A percentile compares a stretch with the other conserved stretches of the same genome.
phyloP scores from a whole-genome alignment of 1,284 basidiomycete species.

The Moniliella sp. region DNA sequence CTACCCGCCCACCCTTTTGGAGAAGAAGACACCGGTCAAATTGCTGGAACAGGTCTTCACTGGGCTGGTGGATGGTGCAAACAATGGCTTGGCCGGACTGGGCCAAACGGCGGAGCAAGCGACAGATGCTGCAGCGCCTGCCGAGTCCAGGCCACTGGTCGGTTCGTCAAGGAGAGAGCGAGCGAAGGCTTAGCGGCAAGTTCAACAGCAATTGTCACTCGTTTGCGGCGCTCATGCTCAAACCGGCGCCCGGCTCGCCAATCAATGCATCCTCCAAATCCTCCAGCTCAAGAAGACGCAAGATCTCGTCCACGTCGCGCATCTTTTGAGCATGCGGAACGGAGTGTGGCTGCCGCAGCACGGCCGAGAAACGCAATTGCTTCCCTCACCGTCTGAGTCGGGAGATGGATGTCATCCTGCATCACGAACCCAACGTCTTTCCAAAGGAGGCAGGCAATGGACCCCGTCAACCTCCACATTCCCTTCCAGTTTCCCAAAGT shows the following conservation, averaged over 20 bases:
- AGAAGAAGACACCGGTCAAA: constrained; percentile 21
- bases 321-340: constrained; percentile 13
- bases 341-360: constrained; percentile 17
- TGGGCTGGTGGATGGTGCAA: constrained; percentile 21
- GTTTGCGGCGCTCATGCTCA: constrained; percentile 19
- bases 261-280: constrained; percentile 16
- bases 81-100: constrained; percentile 18
- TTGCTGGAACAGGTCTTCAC: constrained; percentile 11
- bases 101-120: constrained; percentile 14
- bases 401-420: constrained; percentile 15
- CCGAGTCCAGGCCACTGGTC: constrained; percentile 18
- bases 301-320: constrained; percentile 9
- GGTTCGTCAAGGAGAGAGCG: constrained; percentile 27
- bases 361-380: constrained; percentile 18
- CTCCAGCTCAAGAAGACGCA: constrained; percentile 16
- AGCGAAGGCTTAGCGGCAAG: constrained; percentile 21
- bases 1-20: constrained; percentile 11
- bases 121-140: constrained; percentile 16
- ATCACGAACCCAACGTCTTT: constrained; percentile 7
- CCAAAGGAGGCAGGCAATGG: constrained; percentile 5
- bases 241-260: constrained; percentile 14
- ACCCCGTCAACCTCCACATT: constrained; percentile 7
- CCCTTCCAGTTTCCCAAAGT: constrained; percentile 3
- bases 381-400: constrained; percentile 17
- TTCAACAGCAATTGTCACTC: constrained; percentile 23